Conservation (phyloP, 2,329 filamentous ascomycete genomes). For the Aspergillus bombycis region DNA sequence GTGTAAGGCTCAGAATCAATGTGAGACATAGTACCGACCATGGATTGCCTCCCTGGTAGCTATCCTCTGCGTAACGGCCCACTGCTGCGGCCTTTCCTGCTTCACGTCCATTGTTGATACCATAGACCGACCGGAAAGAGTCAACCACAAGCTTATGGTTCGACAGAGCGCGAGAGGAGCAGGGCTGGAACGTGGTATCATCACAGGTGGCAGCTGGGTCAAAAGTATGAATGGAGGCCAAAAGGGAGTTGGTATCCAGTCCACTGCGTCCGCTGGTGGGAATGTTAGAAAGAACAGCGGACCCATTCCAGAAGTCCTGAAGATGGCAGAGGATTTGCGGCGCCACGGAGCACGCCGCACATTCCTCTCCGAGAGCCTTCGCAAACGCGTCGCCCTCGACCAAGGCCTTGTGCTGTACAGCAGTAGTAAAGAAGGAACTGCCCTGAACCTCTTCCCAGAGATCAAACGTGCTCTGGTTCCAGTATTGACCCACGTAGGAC, state of each 20-base stretch:
- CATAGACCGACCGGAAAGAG: constrained; percentile 71
- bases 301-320: constrained; percentile 70
- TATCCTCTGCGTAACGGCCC: constrained; percentile 69
- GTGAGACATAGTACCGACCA: constrained; percentile 64
- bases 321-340: constrained; percentile 72
- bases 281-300: constrained; percentile 66
- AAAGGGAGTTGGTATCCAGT: constrained; percentile 70
- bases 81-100: constrained; percentile 39
- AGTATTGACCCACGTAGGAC: constrained; percentile 60
- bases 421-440: constrained; percentile 75
- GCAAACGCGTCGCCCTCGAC: constrained; percentile 66
- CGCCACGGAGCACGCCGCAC: constrained; percentile 63
- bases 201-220: constrained; percentile 31
- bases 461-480: constrained; percentile 64
- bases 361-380: constrained; percentile 60
- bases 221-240: constrained; percentile 46
- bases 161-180: constrained; percentile 65
- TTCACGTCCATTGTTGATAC: constrained; percentile 47
- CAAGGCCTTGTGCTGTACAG: constrained; percentile 66
- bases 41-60: constrained; percentile 75
- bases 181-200: constrained; percentile 70
- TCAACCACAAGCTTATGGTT: constrained; percentile 76
- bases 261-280: constrained; percentile 65
- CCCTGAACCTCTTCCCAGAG: constrained; percentile 80
- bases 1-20: not conserved